Percentiles rank a stretch among this genome's conserved stretches.
Conservation (phyloP, 2,329 filamentous ascomycete species). For the Diaporthe humulicola region DNA sequence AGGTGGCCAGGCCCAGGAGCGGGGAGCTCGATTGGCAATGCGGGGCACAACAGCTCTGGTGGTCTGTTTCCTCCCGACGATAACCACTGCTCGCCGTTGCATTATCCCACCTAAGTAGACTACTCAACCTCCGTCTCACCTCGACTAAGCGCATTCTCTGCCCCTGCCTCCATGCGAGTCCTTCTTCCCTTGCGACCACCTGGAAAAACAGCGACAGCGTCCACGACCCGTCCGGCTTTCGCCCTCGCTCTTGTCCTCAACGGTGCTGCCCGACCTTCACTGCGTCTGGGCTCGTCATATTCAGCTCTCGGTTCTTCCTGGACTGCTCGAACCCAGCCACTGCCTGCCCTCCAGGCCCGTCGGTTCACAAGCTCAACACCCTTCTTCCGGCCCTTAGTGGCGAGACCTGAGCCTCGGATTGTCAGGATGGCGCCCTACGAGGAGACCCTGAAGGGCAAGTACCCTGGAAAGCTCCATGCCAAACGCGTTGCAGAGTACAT, state of each 20-base stretch:
- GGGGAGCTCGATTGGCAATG: constrained; percentile 16
- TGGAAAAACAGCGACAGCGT: not conserved
- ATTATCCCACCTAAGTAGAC: not conserved
- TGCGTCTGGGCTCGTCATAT: not conserved
- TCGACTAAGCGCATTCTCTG: not conserved
- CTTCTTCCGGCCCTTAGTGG: not conserved
- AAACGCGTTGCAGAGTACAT: constrained; percentile 86
- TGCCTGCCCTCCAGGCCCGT: not conserved
- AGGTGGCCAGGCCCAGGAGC: not conserved
- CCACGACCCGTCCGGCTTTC: not conserved
- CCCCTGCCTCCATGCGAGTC: constrained; percentile 13
- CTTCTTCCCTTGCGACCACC: constrained; percentile 1
- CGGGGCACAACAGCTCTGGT: constrained; percentile 9
- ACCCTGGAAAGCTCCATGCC: constrained; percentile 90
- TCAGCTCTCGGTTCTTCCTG: not conserved
- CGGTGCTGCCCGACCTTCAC: not conserved
- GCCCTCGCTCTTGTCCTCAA: not conserved
- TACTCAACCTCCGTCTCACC: not conserved
- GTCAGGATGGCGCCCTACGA: constrained; percentile 57
- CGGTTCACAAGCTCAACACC: not conserved
- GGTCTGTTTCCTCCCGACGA: constrained; percentile 18
- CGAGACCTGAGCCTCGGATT: not conserved
- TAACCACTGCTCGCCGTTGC: constrained; percentile 12
- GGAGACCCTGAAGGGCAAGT: constrained; percentile 71
- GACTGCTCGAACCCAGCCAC: not conserved